These are phyloP conservation scores for Yarrowia alimentaria DNA, from an alignment of 805 yeast species.

Conservation along the genomic window DNA sequence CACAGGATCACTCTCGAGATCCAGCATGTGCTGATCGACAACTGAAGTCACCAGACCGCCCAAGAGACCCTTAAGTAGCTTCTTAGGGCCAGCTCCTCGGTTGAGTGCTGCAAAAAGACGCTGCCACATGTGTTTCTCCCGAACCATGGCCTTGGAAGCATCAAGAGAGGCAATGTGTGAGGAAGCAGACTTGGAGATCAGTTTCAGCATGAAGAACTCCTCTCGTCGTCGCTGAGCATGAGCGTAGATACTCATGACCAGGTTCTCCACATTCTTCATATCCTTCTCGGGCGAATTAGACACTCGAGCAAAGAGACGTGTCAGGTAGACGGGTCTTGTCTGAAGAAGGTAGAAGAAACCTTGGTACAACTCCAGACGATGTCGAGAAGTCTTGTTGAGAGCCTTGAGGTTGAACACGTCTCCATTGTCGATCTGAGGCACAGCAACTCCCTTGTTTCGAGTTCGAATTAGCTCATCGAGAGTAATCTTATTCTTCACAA, in stretches of 20 bases:
- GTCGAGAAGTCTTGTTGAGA: conserved; percentile 42
- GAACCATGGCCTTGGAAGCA: conserved; percentile 30
- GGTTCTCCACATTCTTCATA: conserved; percentile 37
- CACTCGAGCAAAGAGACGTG: conserved; percentile 49
- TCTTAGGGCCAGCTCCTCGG: conserved; percentile 42
- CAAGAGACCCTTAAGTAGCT: conserved; percentile 40
- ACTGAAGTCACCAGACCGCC: conserved; percentile 41
- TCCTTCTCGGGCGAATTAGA: conserved; percentile 38
- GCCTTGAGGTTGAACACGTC: conserved; percentile 43
- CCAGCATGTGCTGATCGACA: conserved; percentile 41
- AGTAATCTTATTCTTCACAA: conserved; percentile 76
- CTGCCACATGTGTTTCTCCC: conserved; percentile 45
- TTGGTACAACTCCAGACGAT: conserved; percentile 65
- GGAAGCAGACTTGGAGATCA: conserved; percentile 45
- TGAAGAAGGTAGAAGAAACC: conserved; percentile 79
- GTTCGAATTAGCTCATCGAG: conserved; percentile 61
- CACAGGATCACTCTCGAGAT: conserved; percentile 79
- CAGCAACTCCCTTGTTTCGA: conserved; percentile 41
- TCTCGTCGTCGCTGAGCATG: conserved; percentile 56
- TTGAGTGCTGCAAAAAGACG: conserved; percentile 44
- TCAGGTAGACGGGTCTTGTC: conserved; percentile 73
- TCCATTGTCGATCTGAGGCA: conserved; percentile 34
- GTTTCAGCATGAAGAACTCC: conserved; percentile 61
- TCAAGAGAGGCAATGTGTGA: conserved; percentile 33
- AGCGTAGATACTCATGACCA: conserved; percentile 41